phyloP scores from a whole-genome alignment of 306 rosid genomes.

The Spatholobus suberectus region DNA sequence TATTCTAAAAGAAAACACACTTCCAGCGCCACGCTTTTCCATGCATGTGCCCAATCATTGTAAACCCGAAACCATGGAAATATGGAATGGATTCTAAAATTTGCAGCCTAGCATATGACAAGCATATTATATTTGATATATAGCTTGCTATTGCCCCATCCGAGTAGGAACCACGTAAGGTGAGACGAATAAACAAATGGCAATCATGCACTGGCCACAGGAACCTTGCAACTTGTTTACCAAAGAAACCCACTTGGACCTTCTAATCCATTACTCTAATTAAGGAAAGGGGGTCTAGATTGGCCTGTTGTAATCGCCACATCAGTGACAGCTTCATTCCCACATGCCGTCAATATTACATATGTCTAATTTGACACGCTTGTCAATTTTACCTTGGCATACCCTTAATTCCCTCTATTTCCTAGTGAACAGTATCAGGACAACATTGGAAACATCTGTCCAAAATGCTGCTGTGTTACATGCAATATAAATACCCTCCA shows the following conservation, averaged over 20 bases:
- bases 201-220: slow-evolving; percentile 23
- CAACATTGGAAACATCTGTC: neutral
- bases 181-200: neutral
- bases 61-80: neutral
- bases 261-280: neutral
- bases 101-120: neutral
- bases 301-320: slow-evolving; percentile 26
- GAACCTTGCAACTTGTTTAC: slow-evolving; percentile 29
- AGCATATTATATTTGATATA: neutral
- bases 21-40: neutral
- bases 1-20: too few relatives aligned
- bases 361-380: neutral
- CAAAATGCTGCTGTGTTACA: neutral
- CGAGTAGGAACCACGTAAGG: slow-evolving; percentile 53
- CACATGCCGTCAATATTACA: neutral
- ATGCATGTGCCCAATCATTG: neutral
- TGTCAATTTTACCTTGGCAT: neutral
- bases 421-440: slow-evolving; percentile 24
- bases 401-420: neutral
- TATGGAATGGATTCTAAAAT: neutral
- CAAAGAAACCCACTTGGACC: slow-evolving; percentile 28
- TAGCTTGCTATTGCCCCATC: slow-evolving; percentile 14
- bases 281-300: neutral
- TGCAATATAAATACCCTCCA: slow-evolving; percentile 38
- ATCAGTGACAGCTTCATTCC: slow-evolving; percentile 52